Evolutionary conservation across 768 basidiomycete species (phyloP).

Genomic region (Tubosaeta sp.): DNA sequence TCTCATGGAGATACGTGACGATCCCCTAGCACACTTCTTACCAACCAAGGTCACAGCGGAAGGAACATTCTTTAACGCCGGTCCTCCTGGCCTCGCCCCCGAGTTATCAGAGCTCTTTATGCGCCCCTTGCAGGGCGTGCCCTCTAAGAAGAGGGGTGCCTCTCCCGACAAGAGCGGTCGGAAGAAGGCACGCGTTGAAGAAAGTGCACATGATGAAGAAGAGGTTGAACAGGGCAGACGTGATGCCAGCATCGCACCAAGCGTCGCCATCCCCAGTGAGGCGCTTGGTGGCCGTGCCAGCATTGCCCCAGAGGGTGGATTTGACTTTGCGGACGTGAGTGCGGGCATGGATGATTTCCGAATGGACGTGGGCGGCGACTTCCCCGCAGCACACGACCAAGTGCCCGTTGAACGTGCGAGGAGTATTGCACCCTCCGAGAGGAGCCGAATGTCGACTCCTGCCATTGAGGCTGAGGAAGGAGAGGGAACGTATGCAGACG

Average conservation of each 20-base stretch:
- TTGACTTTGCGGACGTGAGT: constrained; percentile 61
- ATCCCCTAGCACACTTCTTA: constrained; percentile 81
- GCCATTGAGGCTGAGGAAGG: constrained; percentile 58
- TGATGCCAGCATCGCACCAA: constrained; percentile 59
- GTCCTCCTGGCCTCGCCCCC: constrained; percentile 77
- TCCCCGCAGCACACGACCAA: constrained; percentile 30
- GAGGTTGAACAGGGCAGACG: constrained; percentile 73
- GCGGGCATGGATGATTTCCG: constrained; percentile 63
- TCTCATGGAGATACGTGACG: constrained; percentile 77
- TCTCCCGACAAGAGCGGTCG: constrained; percentile 54
- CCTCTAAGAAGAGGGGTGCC: constrained; percentile 57
- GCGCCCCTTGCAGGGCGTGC: constrained; percentile 56
- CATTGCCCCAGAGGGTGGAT: constrained; percentile 49
- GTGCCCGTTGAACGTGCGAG: constrained; percentile 37
- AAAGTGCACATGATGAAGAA: constrained; percentile 44
- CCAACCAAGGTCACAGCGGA: constrained; percentile 71
- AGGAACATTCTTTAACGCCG: constrained; percentile 77
- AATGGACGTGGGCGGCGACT: constrained; percentile 57
- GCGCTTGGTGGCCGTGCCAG: constrained; percentile 49
- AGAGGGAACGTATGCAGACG: constrained; percentile 65
- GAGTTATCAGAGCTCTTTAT: constrained; percentile 83
- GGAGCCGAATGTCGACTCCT: constrained; percentile 65
- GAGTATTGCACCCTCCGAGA: constrained; percentile 52
- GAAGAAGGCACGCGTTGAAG: constrained; percentile 58
- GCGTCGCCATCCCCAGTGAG: constrained; percentile 54